Evolutionary conservation across 495 filamentous ascomycete species (phyloP), one percentile per base, ranked within the genome.

Genomic region (Thozetella sp.): DNA sequence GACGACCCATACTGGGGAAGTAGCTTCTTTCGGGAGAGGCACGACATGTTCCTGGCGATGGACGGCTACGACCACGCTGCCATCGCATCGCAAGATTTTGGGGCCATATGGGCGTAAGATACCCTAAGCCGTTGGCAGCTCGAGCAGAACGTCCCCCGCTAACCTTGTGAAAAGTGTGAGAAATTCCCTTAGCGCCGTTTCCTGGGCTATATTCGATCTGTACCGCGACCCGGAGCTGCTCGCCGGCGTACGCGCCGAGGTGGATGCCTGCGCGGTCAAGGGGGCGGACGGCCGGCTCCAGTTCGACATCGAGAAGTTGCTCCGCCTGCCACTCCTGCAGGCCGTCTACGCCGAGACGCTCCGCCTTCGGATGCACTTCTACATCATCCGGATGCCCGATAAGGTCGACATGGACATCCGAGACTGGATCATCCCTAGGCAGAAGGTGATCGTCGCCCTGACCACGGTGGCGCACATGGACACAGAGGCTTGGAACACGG

Each of bases 1-100:
- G 68, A 74, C 25, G 71, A 72, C 25, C 67, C 60, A 2, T 72
- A 63, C 54, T 74, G 70, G 65, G 70, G 70, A 1, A 58, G 59
- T 25, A 69, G 57, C 51, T 67, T 72, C 62, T 69, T 72, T 53
- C 56, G 65, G 2, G 63, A 72, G 27, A 58, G 71, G 25, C 67
- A 69, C 2, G 25, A 58, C 6, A 71, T 67, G 58, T 69, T 71
- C 22, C 63, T 72, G 17, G 51, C 61, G 15, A 71, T 72, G 62
- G 65, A 69, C 24, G 68, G 64, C 1, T 65, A 58, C 34, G 65
- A 74, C 54, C 53, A 62, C 25, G 63, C 20, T 17, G 67, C 67
- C 22, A 59, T 72, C 30, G 63, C 71, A 22, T 74, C 71, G 22
- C 22, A 62, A 22, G 67, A 72, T 30, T 63, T 74, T 20, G 71